Conservation (phyloP, 73 alveolate genomes). For the Paramecium pentaurelia region DNA sequence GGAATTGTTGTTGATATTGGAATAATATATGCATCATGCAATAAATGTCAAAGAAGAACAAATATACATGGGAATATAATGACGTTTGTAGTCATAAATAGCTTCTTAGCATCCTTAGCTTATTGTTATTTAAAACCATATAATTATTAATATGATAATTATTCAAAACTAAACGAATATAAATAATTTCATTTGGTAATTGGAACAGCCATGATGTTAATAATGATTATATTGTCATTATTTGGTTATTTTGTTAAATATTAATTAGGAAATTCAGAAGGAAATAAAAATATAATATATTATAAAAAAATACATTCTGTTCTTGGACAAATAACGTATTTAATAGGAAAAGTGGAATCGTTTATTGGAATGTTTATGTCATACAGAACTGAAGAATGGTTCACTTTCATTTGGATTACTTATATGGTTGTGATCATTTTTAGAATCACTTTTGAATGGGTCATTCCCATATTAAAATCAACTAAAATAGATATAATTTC, state of each 20-base stretch:
- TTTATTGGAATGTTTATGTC: slow-evolving; percentile 5
- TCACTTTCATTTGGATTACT: not conserved
- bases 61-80: not conserved
- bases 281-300: not conserved
- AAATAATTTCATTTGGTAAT: not conserved
- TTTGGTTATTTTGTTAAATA: not conserved
- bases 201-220: not conserved
- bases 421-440: not conserved
- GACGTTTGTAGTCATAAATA: not conserved
- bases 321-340: not conserved
- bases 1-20: not conserved
- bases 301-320: not conserved
- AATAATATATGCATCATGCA: not conserved
- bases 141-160: not conserved
- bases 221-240: not conserved
- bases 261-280: not conserved
- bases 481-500: not conserved
- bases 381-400: not conserved
- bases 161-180: not conserved
- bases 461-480: not conserved
- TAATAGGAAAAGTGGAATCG: not conserved
- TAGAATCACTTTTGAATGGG: not conserved
- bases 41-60: not conserved
- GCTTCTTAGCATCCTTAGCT: not conserved
- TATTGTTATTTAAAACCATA: not conserved